Evolutionary conservation across 1,139 yeast genomes (phyloP).

Genomic region (Scheffersomyces quercinus): DNA sequence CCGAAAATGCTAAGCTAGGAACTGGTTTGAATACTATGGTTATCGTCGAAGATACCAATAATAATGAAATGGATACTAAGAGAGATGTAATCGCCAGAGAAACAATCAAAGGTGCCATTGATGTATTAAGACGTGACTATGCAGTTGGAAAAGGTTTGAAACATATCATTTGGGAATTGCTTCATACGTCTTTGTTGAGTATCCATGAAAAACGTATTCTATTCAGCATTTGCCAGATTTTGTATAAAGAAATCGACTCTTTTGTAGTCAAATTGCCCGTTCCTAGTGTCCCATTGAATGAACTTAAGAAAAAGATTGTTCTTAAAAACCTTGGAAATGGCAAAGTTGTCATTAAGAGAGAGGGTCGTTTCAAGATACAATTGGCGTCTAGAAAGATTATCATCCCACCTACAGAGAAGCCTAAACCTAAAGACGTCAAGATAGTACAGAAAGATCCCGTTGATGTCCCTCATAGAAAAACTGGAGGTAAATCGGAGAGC

Average conservation of each 20-base stretch:
- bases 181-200: slow-evolving; percentile 61
- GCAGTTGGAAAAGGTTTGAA: slow-evolving; percentile 64
- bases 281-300: slow-evolving; percentile 56
- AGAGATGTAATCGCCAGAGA: slow-evolving; percentile 45
- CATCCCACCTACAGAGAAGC: slow-evolving; percentile 1
- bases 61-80: slow-evolving; percentile 45
- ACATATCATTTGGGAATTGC: slow-evolving; percentile 64
- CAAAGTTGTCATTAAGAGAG: slow-evolving; percentile 41
- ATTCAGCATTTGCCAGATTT: slow-evolving; percentile 63
- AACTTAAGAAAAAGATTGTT: slow-evolving; percentile 57
- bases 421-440: slow-evolving; percentile 2
- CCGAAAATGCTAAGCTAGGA: slow-evolving; percentile 16
- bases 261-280: slow-evolving; percentile 60
- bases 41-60: slow-evolving; percentile 51
- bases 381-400: slow-evolving; percentile 24
- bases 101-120: slow-evolving; percentile 63
- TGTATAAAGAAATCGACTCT: slow-evolving; percentile 65
- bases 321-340: slow-evolving; percentile 55
- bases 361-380: slow-evolving; percentile 48
- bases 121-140: slow-evolving; percentile 64
- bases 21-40: slow-evolving; percentile 35
- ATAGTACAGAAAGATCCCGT: slow-evolving; percentile 3
- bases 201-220: slow-evolving; percentile 62
- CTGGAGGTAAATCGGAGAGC: slow-evolving; percentile 1
- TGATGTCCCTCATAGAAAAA: slow-evolving; percentile 1